Conservation (phyloP, 2,329 filamentous ascomycete genomes). For the Penicillium sp. region DNA sequence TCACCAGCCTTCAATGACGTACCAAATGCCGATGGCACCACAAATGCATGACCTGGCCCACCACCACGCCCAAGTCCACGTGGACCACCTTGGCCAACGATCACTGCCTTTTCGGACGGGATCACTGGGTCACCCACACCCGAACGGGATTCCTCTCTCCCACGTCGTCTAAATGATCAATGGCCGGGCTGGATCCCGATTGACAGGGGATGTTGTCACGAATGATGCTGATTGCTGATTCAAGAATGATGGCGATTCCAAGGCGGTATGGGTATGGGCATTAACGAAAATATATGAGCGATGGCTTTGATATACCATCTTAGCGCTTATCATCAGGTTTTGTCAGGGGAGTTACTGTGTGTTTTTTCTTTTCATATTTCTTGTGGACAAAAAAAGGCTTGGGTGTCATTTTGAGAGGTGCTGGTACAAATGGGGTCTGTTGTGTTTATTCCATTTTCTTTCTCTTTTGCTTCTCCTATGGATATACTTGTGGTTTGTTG, state of each 20-base stretch:
- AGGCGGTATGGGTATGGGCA: constrained; percentile 1
- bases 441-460: constrained; percentile 1
- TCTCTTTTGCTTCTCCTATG: constrained; percentile 4
- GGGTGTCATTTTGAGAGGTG: constrained; percentile 11
- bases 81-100: constrained; percentile 20
- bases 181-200: constrained; percentile 20
- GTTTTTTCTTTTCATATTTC: constrained; percentile 10
- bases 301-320: constrained; percentile 25
- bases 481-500: constrained; percentile 11
- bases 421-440: constrained; percentile 14
- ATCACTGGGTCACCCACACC: constrained; percentile 33
- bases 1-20: constrained; percentile 28
- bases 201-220: not conserved
- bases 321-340: constrained; percentile 18
- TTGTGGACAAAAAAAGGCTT: constrained; percentile 23
- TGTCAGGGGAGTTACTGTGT: constrained; percentile 17
- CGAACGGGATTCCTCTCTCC: constrained; percentile 25
- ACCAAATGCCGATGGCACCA: constrained; percentile 30
- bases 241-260: not conserved
- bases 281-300: constrained; percentile 30
- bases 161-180: constrained; percentile 18
- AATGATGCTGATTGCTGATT: constrained; percentile 10
- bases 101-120: constrained; percentile 33
- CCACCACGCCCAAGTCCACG: not conserved
- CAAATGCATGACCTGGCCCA: constrained; percentile 30